Base-by-base conservation (phyloP, 768 basidiomycete genomes). In the Zangia roseola region DNA sequence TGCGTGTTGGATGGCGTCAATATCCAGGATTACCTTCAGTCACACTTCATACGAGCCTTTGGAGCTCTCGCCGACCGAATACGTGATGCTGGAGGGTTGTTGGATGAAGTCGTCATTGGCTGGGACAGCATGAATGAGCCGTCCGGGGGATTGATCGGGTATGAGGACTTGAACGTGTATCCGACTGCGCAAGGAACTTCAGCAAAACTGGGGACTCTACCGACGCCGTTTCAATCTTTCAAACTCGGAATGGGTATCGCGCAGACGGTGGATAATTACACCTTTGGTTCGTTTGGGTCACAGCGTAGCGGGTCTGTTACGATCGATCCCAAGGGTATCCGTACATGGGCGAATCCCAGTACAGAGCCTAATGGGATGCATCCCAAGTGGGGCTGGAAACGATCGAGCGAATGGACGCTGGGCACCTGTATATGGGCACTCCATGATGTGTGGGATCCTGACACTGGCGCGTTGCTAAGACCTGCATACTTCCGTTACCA, bases 111-210 rank as follows among this genome's bases (percentile, higher is more conserved):
- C 55, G 80, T 99, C 10, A 86, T 98, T 40, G 97, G 97, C 0
- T 98, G 95, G 97, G 97, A 99, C 64, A 87, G 84, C 57, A 71
- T 97, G 68, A 98, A 99, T 66, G 97, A 99, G 67, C 95, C 97
- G 0, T 83, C 83, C 31, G 90, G 94, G 56, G 97, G 97, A 0
- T 75, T 68, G 36, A 57, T 83, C 30, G 81, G 78, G 2, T 86
- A 86, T 68, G 72, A 76, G 0, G 83, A 95, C 63, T 73, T 99
- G 24, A 77, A 74, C 43, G 51, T 64, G 12, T 82, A 85, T 37
- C 88, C 92, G 0, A 70, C 69, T 14, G 69, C 77, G 28, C 91
- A 93, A 61, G 82, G 82, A 1, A 79, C 83, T 10, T 83, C 80
- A 16, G 72, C 91, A 30, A 91, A 89, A 62, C 95, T 93, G 65